Evolutionary conservation across 2,329 filamentous ascomycete species (phyloP).

Genomic region (Aureobasidium sp.): DNA sequence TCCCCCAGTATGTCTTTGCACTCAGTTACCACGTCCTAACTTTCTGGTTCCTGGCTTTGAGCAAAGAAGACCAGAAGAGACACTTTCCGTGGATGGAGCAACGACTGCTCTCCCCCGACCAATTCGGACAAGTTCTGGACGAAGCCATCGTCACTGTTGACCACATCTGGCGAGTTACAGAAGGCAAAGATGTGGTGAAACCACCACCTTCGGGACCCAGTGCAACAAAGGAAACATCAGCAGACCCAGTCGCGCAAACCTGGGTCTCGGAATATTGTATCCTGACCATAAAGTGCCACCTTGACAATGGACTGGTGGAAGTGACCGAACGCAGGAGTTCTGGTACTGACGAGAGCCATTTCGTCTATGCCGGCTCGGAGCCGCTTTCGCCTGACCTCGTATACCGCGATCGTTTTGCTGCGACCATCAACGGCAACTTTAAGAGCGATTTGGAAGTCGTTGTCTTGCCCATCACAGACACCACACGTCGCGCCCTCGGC

Average conservation of each 20-base stretch:
- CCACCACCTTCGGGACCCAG: background rate
- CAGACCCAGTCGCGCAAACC: background rate
- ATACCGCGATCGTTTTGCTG: conserved; percentile 20
- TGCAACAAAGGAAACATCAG: background rate
- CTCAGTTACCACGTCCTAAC: conserved; percentile 92
- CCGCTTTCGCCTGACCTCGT: conserved; percentile 56
- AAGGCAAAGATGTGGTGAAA: conserved; percentile 11
- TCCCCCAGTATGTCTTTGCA: conserved; percentile 89
- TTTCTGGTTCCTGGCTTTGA: conserved; percentile 92
- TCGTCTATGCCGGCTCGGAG: conserved; percentile 6
- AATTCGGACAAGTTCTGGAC: conserved; percentile 73
- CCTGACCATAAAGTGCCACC: conserved; percentile 17
- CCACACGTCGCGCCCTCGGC: conserved; percentile 62
- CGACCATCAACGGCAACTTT: conserved; percentile 16
- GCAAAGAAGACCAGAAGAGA: conserved; percentile 75
- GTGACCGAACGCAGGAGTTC: conserved; percentile 19
- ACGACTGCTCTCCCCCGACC: conserved; percentile 48
- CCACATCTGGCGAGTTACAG: conserved; percentile 79
- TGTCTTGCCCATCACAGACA: conserved; percentile 20
- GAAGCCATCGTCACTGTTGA: conserved; percentile 91
- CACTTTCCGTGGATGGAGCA: conserved; percentile 62
- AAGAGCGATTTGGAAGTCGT: conserved; percentile 3
- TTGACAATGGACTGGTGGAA: conserved; percentile 1
- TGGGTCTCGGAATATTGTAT: conserved; percentile 19
- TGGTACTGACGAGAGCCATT: conserved; percentile 17